Evolutionary conservation across 495 filamentous ascomycete species (phyloP), one percentile per base, ranked within the genome.

Genomic region (Hypoxylon cercidicola): DNA sequence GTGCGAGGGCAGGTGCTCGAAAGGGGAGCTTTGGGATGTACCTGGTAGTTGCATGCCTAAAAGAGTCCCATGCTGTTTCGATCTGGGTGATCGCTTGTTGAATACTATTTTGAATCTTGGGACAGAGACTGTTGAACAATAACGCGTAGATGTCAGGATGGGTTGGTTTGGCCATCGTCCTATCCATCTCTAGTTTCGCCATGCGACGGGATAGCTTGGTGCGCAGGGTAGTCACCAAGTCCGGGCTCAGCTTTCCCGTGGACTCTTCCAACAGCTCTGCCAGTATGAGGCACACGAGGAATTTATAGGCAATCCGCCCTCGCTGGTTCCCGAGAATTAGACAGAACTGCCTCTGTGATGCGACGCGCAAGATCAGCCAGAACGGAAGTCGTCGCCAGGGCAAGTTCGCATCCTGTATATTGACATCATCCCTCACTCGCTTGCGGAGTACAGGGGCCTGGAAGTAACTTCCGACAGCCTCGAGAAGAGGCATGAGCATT

Each of bases 191-290:
- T 5, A 90, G 40, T 69, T 90, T 89, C 5, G 79, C 83, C 41
- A 89, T 73, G 12, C 88, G 85, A 25, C 87, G 82, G 56, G 82
- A 84, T 8, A 90, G 75, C 60, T 90, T 90, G 12, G 78, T 53
- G 37, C 74, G 82, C 0, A 87, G 74, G 16, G 78, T 78, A 15
- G 73, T 63, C 1, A 67, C 44, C 23, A 66, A 45, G 0, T 60
- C 62, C 16, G 59, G 61, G 10, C 15, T 50, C 0, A 71, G 44
- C 4, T 46, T 57, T 1, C 67, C 35, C 11, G 81, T 41, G 23
- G 54, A 74, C 4, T 82, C 78, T 2, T 72, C 66, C 3, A 88
- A 64, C 13, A 88, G 60, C 0, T 75, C 56, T 2, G 79, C 62
- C 4, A 88, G 57, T 1, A 84, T 13, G 19, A 76, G 20, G 48